Base-by-base conservation (phyloP, 441 rosid species). In the Rhodomyrtus psidioides region DNA sequence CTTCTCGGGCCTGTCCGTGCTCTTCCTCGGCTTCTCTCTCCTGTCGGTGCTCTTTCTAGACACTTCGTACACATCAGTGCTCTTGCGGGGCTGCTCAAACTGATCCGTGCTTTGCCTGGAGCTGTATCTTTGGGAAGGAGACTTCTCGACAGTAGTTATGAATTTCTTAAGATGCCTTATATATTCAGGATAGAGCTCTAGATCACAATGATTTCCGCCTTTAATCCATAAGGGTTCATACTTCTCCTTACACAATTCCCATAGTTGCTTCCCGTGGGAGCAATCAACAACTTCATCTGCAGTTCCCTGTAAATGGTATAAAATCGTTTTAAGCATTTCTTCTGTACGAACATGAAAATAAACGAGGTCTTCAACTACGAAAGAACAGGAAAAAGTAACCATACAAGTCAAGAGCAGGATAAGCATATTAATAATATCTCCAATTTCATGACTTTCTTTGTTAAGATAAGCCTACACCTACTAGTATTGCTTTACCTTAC, bases 271-370 rank as follows among this genome's bases (percentile, higher is more conserved):
- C 8, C 99, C 99, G 70, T 97, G 99, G 54, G 99, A 97, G 87
- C 97, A 97, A 88, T 97, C 98, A 15, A 97, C 99, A 83, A 96
- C 99, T 89, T 96, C 99, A 91, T 97, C 99, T 86, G 96, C 90
- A 89, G 99, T 97, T 91, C 99, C 99, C 99, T 96, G 88, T 44
- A 87, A 89, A 84, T 76, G 44, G 87, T 28, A 70, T 42, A 28
- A 82, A 42, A 42, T 49, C 44, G 84, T 83, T 39, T 21, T 30
- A 56, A 30, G 39, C 56, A 81, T 81, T 51, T 51, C 83, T 21
- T 49, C 57, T n/a, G 54, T 28, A 81, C 34, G 51, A 51, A 81
- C 54, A 46, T 81, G 54, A 51, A 15, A 53, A 19, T 27, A 81
- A 81, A 28, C 30, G 55, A 51, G 24, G 83, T 81, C 28, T 34